phyloP scores from a whole-genome alignment of 257 asterid genomes.

The Oldenlandia corymbosa region DNA sequence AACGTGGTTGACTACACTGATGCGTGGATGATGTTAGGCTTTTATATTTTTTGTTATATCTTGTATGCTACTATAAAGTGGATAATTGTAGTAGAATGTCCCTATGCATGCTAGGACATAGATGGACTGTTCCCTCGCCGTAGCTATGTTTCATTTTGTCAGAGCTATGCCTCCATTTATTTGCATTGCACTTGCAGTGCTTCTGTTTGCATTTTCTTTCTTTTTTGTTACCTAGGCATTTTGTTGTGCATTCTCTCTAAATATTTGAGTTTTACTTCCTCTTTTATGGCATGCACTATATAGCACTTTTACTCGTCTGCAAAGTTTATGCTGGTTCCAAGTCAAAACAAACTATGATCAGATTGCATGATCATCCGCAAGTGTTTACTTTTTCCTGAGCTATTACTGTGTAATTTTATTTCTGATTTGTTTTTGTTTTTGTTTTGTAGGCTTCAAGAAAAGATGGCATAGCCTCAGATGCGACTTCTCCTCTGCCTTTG shows the following conservation, averaged over 20 bases:
- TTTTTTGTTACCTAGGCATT: too few species aligned
- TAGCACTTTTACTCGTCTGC: not conserved
- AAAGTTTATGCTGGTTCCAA: not conserved
- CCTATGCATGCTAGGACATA: too few species aligned
- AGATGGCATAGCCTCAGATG: conserved; percentile 34
- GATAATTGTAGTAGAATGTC: too few species aligned
- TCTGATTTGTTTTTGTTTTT: not conserved
- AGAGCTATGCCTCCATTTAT: not conserved
- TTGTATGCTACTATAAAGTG: too few species aligned
- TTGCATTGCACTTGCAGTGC: not conserved
- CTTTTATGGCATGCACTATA: not conserved
- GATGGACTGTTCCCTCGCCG: not conserved
- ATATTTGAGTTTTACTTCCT: too few species aligned
- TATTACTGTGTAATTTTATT: too few species aligned
- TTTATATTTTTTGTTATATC: too few species aligned
- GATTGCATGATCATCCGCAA: not conserved
- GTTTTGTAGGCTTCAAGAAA: conserved; percentile 35
- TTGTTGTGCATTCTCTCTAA: too few species aligned
- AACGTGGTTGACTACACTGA: too few species aligned
- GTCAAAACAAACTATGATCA: too few species aligned
- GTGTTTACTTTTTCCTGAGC: not conserved
- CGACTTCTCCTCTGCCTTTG: conserved; percentile 29
- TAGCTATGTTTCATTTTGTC: not conserved
- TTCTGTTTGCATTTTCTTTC: not conserved
- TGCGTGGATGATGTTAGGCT: too few species aligned